Evolutionary conservation across 352 stramenopile genomes (phyloP), one percentile per base, ranked within the genome.

Genomic region (Globisporangium carolinianum): DNA sequence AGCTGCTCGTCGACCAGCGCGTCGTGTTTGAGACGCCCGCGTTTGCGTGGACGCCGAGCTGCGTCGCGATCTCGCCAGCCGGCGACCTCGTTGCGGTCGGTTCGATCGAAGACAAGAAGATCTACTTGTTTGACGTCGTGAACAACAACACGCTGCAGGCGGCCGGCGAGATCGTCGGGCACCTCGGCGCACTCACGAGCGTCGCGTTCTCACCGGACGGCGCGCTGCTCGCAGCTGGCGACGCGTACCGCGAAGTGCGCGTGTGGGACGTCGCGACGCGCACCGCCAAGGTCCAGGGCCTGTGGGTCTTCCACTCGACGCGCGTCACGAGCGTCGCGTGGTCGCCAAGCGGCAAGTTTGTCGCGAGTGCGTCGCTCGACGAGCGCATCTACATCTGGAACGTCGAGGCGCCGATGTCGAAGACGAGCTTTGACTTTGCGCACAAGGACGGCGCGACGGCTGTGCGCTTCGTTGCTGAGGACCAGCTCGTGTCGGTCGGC

Each of bases 331-430:
- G 76, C 48, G 72, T 99, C 7, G 84, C 94, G 36, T 99, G 96
- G 93, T 94, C 89, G 32, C 84, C 86, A 1, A 94, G 95, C 62
- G 86, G 94, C 58, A 86, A 87, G 50, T 87, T 94, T 41, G 65
- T 99, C 6, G 96, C 87, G 11, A 98, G 89, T 59, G 90, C 93
- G 7, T 92, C 94, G 47, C 79, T 95, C 17, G 96, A 99, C 68
- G 96, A 98, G 62, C 91, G 90, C 55, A 94, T 99, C 60, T 98
- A 97, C 73, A 80, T 99, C 17, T 99, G 96, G 96, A 96, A 86
- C 66, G 70, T 98, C 7, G 77, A 84, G 60, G 90, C 67, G 53
- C 79, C 79, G 15, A 72, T 66, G 67, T 76, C 74, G 24, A 90
- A 89, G 66, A 73, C 71, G 53, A 68, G 64, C 12, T 89, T 91